phyloP scores from a whole-genome alignment of 2,329 filamentous ascomycete species.

The Aspergillus oerlinghausenensis region DNA sequence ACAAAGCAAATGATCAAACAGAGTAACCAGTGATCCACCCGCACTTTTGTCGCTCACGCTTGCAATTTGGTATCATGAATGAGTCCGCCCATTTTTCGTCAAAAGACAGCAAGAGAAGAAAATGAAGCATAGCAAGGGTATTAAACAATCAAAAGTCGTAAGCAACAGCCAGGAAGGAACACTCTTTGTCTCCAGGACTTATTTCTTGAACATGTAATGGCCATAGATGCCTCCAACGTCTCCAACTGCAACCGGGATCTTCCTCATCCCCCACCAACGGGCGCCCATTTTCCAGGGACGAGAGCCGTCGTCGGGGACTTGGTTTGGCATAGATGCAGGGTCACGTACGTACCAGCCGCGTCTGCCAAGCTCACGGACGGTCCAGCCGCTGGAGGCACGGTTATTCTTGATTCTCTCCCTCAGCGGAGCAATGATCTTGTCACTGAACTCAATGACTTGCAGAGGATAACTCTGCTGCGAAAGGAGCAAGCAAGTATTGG shows the following conservation, averaged over 20 bases:
- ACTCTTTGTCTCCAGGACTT: slow-evolving; percentile 16
- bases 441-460: slow-evolving; percentile 69
- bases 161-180: slow-evolving; percentile 11
- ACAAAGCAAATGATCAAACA: slow-evolving; percentile 7
- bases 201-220: slow-evolving; percentile 57
- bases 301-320: slow-evolving; percentile 50
- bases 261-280: slow-evolving; percentile 78
- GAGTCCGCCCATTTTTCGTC: slow-evolving; percentile 9
- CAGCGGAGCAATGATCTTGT: slow-evolving; percentile 62
- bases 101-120: slow-evolving; percentile 7
- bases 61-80: slow-evolving; percentile 10
- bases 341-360: slow-evolving; percentile 62
- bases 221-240: slow-evolving; percentile 57
- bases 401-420: slow-evolving; percentile 58
- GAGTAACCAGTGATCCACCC: slow-evolving; percentile 1
- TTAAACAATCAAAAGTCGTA: slow-evolving; percentile 9
- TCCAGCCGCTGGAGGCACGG: slow-evolving; percentile 60
- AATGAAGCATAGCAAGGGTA: slow-evolving; percentile 11
- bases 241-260: slow-evolving; percentile 51
- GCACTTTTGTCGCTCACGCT: slow-evolving; percentile 12
- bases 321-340: slow-evolving; percentile 31
- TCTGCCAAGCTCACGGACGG: slow-evolving; percentile 62
- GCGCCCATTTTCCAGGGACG: slow-evolving; percentile 80
- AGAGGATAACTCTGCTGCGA: slow-evolving; percentile 60
- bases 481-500: slow-evolving; percentile 54